Evolutionary conservation across 768 basidiomycete genomes (phyloP).

Genomic region (Boletus vermiculosoides): DNA sequence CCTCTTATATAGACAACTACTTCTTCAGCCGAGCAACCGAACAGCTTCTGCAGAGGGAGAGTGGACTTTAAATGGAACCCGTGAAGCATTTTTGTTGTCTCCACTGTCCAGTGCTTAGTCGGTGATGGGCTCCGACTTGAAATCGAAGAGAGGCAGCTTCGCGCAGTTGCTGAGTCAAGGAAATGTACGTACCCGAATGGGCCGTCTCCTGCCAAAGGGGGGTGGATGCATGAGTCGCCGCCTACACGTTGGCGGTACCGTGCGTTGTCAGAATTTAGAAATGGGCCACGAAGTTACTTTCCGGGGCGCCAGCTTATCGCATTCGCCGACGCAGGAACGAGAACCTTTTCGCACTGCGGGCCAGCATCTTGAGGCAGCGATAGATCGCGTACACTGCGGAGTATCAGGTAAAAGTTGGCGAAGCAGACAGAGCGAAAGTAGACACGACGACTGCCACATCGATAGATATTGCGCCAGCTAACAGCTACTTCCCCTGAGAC

Average conservation of each 20-base stretch:
- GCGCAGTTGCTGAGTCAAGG: neutral
- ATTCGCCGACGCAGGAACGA: neutral
- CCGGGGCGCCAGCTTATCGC: neutral
- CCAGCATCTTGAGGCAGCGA: neutral
- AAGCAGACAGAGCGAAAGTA: too few species aligned
- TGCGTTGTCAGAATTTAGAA: neutral
- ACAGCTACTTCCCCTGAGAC: neutral
- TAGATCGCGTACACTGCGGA: neutral
- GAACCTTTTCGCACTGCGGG: neutral
- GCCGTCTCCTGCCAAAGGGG: neutral
- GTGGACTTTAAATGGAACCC: neutral
- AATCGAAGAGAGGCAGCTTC: neutral
- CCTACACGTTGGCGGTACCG: too few species aligned
- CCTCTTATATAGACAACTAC: neutral
- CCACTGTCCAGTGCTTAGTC: neutral
- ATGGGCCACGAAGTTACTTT: too few species aligned
- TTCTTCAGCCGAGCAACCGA: neutral
- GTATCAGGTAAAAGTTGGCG: too few species aligned
- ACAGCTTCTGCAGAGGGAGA: neutral
- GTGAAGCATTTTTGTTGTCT: neutral
- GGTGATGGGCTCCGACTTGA: neutral
- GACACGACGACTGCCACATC: neutral
- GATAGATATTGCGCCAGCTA: neutral
- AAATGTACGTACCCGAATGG: neutral
- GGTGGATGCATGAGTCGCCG: too few species aligned